Evolutionary conservation across 73 alveolate genomes (phyloP).

Genomic region (Tetrahymena malaccensis): DNA sequence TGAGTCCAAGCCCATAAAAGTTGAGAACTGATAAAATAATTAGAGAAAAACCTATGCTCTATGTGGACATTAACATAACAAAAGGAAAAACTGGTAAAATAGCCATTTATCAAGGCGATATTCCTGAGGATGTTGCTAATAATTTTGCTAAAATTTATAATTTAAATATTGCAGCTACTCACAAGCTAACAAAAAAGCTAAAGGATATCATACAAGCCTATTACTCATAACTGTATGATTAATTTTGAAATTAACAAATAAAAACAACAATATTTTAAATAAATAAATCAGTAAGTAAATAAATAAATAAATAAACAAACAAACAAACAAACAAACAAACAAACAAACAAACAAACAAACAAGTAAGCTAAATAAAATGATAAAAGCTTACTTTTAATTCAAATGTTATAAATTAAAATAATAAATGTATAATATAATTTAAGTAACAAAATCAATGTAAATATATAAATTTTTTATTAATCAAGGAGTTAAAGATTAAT

Average conservation of each 20-base stretch:
- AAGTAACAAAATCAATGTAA: no score
- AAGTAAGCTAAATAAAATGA: no score
- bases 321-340: no score
- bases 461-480: no score
- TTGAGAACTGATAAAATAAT: neutral
- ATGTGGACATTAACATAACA: constrained; percentile 11
- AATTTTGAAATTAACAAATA: neutral
- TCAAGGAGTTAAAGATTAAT: no score
- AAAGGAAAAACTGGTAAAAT: constrained; percentile 24
- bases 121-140: neutral
- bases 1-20: neutral
- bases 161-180: neutral
- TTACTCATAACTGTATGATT: neutral
- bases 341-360: no score
- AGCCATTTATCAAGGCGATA: constrained; percentile 13
- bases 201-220: neutral
- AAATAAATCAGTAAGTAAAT: no score
- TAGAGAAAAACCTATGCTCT: constrained; percentile 29
- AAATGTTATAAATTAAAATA: no score
- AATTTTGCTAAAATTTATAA: constrained; percentile 32
- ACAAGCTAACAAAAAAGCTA: neutral
- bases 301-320: no score
- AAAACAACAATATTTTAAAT: no score
- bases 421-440: no score
- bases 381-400: no score